Evolutionary conservation across 2,329 filamentous ascomycete genomes (phyloP).

Genomic region (Xylaria sp.): DNA sequence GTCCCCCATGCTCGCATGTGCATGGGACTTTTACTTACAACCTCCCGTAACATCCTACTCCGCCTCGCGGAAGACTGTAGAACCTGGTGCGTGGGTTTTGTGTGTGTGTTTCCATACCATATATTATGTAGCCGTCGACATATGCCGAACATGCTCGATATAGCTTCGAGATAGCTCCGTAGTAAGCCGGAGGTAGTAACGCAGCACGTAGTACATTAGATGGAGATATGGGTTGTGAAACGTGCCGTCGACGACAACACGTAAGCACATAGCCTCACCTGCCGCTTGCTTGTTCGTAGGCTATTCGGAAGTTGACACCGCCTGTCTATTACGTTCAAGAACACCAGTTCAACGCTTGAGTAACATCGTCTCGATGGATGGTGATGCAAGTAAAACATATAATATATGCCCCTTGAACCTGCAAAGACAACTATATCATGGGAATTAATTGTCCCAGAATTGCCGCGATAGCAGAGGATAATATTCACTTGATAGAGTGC

Average conservation of each 20-base stretch:
- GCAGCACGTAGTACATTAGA: not conserved
- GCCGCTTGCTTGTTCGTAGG: not conserved
- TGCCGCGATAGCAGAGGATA: not conserved
- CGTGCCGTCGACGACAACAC: not conserved
- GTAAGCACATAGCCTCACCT: not conserved
- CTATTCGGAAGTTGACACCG: not conserved
- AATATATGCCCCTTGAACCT: not conserved
- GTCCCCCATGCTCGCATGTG: not conserved
- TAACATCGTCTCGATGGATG: not conserved
- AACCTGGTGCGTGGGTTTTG: not conserved
- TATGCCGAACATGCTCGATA: not conserved
- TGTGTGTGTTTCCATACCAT: not conserved
- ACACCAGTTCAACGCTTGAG: not conserved
- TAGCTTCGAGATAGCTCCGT: not conserved
- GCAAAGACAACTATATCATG: not conserved
- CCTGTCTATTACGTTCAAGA: not conserved
- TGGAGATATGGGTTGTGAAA: not conserved
- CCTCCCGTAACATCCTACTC: not conserved
- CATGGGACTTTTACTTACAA: conserved; percentile 9
- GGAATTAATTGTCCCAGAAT: not conserved
- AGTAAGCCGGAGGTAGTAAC: not conserved
- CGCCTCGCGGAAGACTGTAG: not conserved
- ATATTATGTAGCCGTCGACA: not conserved
- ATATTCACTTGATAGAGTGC: not conserved
- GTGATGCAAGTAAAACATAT: not conserved